Evolutionary conservation across 2,329 filamentous ascomycete genomes (phyloP).

Genomic region (Bisporella sp.): DNA sequence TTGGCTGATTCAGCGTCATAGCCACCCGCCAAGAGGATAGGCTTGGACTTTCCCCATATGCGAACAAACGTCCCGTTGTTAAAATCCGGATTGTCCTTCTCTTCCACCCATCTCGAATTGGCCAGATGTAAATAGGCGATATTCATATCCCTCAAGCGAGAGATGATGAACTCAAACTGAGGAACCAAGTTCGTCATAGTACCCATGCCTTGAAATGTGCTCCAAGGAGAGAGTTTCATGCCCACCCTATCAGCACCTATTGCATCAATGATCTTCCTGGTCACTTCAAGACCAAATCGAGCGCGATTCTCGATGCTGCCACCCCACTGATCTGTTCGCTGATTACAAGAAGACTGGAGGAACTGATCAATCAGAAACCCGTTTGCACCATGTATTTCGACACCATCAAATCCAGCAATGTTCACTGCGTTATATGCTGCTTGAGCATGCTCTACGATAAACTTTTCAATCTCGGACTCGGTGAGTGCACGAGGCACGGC

Average conservation of each 20-base stretch:
- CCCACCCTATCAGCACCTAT: conserved; percentile 46
- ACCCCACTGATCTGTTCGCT: conserved; percentile 45
- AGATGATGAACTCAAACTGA: conserved; percentile 53
- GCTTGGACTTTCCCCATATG: conserved; percentile 35
- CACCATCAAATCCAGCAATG: conserved; percentile 44
- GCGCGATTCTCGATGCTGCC: conserved; percentile 43
- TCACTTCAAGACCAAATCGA: conserved; percentile 45
- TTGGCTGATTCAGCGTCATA: conserved; percentile 34
- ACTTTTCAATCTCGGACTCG: conserved; percentile 28
- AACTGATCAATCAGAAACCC: conserved; percentile 29
- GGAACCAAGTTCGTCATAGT: conserved; percentile 53
- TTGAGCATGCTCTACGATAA: conserved; percentile 29
- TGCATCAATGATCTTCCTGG: conserved; percentile 40
- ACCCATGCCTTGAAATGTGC: conserved; percentile 53
- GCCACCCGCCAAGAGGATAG: conserved; percentile 44
- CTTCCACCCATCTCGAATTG: conserved; percentile 32
- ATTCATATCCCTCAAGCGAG: conserved; percentile 41
- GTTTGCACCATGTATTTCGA: conserved; percentile 33
- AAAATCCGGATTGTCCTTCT: conserved; percentile 35
- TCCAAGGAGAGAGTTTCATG: conserved; percentile 55
- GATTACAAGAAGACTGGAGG: conserved; percentile 38
- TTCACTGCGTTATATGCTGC: conserved; percentile 41
- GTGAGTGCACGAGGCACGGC: conserved; percentile 28
- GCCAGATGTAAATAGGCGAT: conserved; percentile 60
- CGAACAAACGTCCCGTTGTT: conserved; percentile 30